Evolutionary conservation across 2,329 filamentous ascomycete genomes (phyloP).

Genomic region (Cladosporium cucumerinum): DNA sequence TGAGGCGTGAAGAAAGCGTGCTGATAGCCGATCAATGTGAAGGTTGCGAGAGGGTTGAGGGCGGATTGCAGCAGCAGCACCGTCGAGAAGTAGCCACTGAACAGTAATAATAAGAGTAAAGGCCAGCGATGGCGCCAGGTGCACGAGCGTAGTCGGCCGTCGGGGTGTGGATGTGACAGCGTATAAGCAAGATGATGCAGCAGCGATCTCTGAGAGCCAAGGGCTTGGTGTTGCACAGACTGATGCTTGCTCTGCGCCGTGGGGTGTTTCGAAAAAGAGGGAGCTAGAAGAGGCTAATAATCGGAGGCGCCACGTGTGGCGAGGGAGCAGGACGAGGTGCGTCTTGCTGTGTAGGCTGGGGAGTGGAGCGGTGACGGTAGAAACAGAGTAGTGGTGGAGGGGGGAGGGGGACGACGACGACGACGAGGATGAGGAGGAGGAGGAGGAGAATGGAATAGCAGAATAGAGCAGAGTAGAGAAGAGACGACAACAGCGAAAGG

Average conservation of each 20-base stretch:
- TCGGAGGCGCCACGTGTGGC: not conserved
- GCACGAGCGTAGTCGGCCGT: constrained; percentile 8
- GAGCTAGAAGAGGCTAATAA: not conserved
- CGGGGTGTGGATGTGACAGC: not conserved
- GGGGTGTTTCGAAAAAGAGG: not conserved
- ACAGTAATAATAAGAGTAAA: not conserved
- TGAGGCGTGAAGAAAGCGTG: not conserved
- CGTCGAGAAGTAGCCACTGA: not conserved
- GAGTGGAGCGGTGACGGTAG: not conserved
- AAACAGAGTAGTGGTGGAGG: not conserved
- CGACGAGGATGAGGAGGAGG: too few relatives aligned
- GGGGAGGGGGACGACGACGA: too few relatives aligned
- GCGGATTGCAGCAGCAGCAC: not conserved
- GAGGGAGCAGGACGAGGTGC: not conserved
- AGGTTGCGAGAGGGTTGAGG: not conserved
- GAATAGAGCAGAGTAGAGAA: not conserved
- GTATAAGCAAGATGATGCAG: constrained; percentile 15
- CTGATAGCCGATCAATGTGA: not conserved
- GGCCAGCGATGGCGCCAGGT: not conserved
- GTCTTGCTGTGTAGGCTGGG: not conserved
- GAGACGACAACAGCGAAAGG: not conserved
- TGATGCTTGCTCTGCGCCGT: not conserved
- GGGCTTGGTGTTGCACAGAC: constrained; percentile 7
- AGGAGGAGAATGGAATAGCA: too few relatives aligned
- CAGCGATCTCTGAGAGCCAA: constrained; percentile 12